These are phyloP conservation scores for Macrotyloma uniflorum DNA, from an alignment of 306 rosid species.

Conservation along the genomic window DNA sequence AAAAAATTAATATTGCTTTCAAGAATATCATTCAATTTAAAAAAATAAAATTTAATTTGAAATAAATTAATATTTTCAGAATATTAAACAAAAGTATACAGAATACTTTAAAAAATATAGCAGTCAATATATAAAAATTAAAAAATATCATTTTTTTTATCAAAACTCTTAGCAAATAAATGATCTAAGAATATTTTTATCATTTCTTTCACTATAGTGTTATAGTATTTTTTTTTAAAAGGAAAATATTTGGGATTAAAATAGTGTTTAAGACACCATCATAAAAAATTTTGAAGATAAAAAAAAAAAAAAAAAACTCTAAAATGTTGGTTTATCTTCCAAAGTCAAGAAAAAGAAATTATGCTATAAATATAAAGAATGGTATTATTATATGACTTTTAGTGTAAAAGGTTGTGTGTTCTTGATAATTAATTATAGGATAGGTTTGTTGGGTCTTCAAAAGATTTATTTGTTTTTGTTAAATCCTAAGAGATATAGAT, in stretches of 20 bases:
- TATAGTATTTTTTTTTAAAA: no score
- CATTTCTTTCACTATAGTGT: background rate
- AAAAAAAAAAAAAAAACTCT: no score
- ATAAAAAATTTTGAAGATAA: background rate
- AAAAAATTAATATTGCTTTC: no score
- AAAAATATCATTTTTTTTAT: no score
- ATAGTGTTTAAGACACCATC: no score
- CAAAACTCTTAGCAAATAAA: no score
- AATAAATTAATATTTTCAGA: no score
- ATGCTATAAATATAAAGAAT: background rate
- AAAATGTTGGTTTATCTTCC: background rate
- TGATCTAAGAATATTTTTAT: background rate
- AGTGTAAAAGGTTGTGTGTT: background rate
- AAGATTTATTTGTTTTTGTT: background rate
- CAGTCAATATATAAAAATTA: background rate
- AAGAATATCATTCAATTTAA: no score
- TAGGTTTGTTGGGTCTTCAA: background rate
- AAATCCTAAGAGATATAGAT: slow-evolving; percentile 3
- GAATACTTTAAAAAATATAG: no score
- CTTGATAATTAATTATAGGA: background rate
- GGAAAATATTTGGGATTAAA: no score
- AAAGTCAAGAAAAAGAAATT: background rate
- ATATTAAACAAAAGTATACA: no score
- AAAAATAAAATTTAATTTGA: no score
- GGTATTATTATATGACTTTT: background rate